These are phyloP conservation scores for Fusarium pseudograminearum DNA, from an alignment of 2,329 filamentous ascomycete species.

Conservation along the genomic window DNA sequence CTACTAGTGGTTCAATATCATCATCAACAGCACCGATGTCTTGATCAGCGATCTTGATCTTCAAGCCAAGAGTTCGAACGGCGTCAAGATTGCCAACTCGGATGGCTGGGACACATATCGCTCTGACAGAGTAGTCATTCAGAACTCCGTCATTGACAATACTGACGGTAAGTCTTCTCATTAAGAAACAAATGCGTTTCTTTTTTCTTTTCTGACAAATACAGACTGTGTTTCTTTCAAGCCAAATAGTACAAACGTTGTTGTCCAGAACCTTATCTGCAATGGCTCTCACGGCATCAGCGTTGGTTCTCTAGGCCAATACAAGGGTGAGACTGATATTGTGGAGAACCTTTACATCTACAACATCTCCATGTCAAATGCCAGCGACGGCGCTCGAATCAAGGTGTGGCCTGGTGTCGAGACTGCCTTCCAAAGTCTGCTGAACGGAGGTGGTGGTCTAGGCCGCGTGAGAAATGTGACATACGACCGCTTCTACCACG, in stretches of 20 bases:
- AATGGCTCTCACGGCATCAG: slow-evolving; percentile 79
- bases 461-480: slow-evolving; percentile 74
- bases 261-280: slow-evolving; percentile 75
- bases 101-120: slow-evolving; percentile 75
- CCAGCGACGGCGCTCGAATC: slow-evolving; percentile 75
- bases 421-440: slow-evolving; percentile 56
- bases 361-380: slow-evolving; percentile 70
- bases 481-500: slow-evolving; percentile 70
- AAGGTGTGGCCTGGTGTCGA: slow-evolving; percentile 75
- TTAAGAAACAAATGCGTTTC: no score
- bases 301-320: slow-evolving; percentile 79
- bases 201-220: neutral
- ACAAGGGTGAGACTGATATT: slow-evolving; percentile 71
- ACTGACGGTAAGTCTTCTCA: slow-evolving; percentile 38
- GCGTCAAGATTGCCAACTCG: slow-evolving; percentile 62
- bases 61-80: slow-evolving; percentile 53
- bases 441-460: slow-evolving; percentile 68
- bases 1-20: slow-evolving; percentile 62
- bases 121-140: slow-evolving; percentile 71
- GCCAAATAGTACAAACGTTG: slow-evolving; percentile 76
- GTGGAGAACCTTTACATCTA: slow-evolving; percentile 76
- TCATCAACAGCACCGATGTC: slow-evolving; percentile 74
- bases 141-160: slow-evolving; percentile 68
- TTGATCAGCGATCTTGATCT: slow-evolving; percentile 73
- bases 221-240: slow-evolving; percentile 79